These are phyloP conservation scores for Cryphonectria japonica DNA, from an alignment of 2,329 filamentous ascomycete genomes.

Conservation along the genomic window DNA sequence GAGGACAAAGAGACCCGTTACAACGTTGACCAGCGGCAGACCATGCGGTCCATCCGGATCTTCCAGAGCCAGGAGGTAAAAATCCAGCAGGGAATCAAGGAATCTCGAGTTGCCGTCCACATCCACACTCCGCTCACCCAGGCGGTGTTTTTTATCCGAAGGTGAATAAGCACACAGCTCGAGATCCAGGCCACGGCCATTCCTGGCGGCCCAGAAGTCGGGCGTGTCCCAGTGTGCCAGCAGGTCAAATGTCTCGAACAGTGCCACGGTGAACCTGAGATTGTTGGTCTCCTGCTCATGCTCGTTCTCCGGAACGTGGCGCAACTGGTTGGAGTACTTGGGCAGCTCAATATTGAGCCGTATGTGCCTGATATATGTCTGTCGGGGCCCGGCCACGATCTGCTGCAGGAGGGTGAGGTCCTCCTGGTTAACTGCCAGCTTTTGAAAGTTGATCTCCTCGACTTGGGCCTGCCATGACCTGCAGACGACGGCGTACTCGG, in stretches of 20 bases:
- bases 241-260: conserved; percentile 35
- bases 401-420: conserved; percentile 33
- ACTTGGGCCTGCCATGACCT: conserved; percentile 35
- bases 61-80: conserved; percentile 23
- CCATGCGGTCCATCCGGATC: conserved; percentile 28
- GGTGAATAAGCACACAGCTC: conserved; percentile 35
- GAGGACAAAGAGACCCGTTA: conserved; percentile 25
- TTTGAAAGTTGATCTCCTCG: conserved; percentile 34
- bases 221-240: conserved; percentile 33
- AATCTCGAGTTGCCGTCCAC: conserved; percentile 34
- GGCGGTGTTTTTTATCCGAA: conserved; percentile 31
- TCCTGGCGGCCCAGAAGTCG: conserved; percentile 15
- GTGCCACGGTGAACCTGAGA: conserved; percentile 32
- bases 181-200: conserved; percentile 31
- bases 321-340: conserved; percentile 30
- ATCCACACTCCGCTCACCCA: conserved; percentile 33
- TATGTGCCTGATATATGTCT: conserved; percentile 32
- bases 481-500: conserved; percentile 36
- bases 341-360: conserved; percentile 34
- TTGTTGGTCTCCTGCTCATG: conserved; percentile 36
- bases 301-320: conserved; percentile 32
- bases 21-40: conserved; percentile 25
- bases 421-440: conserved; percentile 30
- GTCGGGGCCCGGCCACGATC: conserved; percentile 31
- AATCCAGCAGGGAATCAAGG: conserved; percentile 34